Base-by-base conservation (phyloP, 306 rosid species). In the Glycyrrhiza uralensis region DNA sequence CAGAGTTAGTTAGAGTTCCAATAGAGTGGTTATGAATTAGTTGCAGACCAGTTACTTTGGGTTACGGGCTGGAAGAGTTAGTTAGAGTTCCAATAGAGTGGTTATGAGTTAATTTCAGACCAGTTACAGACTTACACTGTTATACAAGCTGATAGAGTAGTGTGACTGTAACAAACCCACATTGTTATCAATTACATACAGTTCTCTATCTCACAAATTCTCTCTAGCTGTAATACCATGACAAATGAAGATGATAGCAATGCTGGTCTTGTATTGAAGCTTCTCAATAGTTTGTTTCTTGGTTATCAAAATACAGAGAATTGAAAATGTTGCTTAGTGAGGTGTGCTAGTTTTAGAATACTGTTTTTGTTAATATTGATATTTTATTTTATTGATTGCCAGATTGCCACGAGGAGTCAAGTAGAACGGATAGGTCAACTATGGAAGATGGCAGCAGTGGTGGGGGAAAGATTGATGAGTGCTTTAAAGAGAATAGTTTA, bases 321-420 rank as follows among this genome's bases (percentile, higher is more conserved):
- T 71, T 73, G 39, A 13, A 35, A 66, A 39, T 51, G 74, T 50
- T 28, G 76, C 33, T 50, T 47, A 44, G 66, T 28, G 28, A 10
- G 60, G 51, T 62, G 15, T 45, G 38, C 18, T 69, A 15, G 56
- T 68, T 50, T n/a, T 59, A 29, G 55, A 32, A n/a, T 59, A 2
- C 24, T 73, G 51, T 38, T 58, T 18, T 35, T 71, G n/a, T n/a
- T 69, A 46, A 57, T 19, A 10, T 41, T 33, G 3, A n/a, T 58
- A n/a, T 70, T 57, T 13, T 58, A 22, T 30, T 46, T 75, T 75
- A 29, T 51, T 66, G 76, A 75, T 28, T 79, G 72, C 46, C 71
- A 92, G 98, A 46, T 61, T 29, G 23, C 75, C 71, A 6, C 9
- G 72, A 47, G 80, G 74, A 75, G 78, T 18, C 57, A 39, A 77